phyloP scores from a whole-genome alignment of 176 grass and related monocot species.

The Hsuehochloa calcarea region DNA sequence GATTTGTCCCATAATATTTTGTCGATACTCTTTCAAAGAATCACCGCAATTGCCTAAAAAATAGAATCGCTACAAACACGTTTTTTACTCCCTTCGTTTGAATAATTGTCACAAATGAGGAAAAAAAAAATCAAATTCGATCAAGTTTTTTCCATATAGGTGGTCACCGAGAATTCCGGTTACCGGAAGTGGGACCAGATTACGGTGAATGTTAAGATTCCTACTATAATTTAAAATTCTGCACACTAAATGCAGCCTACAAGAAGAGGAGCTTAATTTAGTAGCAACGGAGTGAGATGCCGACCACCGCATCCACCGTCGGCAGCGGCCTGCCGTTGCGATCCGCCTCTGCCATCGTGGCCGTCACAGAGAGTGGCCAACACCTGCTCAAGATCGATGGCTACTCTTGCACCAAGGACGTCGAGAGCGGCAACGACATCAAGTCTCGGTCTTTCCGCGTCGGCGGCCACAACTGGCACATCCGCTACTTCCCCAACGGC shows the following conservation, averaged over 20 bases:
- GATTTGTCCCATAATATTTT: too few species aligned
- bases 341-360: not conserved
- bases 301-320: not conserved
- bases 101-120: too few species aligned
- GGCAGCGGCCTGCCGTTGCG: not conserved
- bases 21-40: too few species aligned
- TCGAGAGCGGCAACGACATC: fast-evolving
- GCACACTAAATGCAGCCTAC: not conserved
- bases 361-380: not conserved
- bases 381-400: conserved; percentile 6
- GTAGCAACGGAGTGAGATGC: not conserved
- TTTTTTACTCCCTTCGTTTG: too few species aligned
- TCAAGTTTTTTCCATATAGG: too few species aligned
- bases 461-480: not conserved
- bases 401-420: not conserved
- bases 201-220: not conserved
- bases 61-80: too few species aligned
- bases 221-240: too few species aligned
- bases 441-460: not conserved
- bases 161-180: too few species aligned
- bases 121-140: too few species aligned
- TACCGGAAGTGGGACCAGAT: too few species aligned
- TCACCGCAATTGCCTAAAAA: too few species aligned
- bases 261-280: not conserved
- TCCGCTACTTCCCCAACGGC: too few species aligned